phyloP scores from a whole-genome alignment of 23 red algal species.

The Gracilariopsis chorda region DNA sequence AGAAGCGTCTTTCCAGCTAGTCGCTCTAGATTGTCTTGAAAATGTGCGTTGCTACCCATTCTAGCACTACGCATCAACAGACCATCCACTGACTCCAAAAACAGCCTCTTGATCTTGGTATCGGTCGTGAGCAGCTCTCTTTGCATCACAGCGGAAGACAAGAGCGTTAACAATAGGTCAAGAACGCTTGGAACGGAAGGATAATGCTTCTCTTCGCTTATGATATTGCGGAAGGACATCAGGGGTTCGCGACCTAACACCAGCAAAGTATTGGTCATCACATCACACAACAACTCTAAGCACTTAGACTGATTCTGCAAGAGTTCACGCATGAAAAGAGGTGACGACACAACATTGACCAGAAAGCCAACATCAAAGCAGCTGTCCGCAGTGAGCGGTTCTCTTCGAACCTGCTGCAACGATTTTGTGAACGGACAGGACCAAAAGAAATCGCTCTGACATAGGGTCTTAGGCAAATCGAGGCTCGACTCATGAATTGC shows the following conservation, averaged over 20 bases:
- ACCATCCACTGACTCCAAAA: background rate
- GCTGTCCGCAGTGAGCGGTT: background rate
- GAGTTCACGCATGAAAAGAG: background rate
- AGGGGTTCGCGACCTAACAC: background rate
- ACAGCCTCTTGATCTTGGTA: background rate
- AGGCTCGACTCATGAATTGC: background rate
- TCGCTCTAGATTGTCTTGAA: background rate
- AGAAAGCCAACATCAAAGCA: slow-evolving; percentile 5
- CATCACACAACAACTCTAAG: slow-evolving; percentile 4
- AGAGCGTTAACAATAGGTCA: slow-evolving; percentile 14
- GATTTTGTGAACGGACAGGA: background rate
- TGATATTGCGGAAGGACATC: background rate
- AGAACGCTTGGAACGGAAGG: background rate
- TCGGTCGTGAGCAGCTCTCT: slow-evolving; percentile 24
- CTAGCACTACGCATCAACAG: background rate
- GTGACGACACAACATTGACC: background rate
- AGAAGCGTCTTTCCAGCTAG: background rate
- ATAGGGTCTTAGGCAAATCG: background rate
- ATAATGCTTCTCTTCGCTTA: background rate
- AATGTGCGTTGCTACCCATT: background rate
- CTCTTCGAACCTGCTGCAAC: slow-evolving; percentile 4
- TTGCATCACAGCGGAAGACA: slow-evolving; percentile 50
- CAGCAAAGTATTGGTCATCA: background rate
- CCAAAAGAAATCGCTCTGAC: background rate
- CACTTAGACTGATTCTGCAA: slow-evolving; percentile 6